Base-by-base conservation (phyloP, 2,329 filamentous ascomycete species). In the Aspergillus sp. region DNA sequence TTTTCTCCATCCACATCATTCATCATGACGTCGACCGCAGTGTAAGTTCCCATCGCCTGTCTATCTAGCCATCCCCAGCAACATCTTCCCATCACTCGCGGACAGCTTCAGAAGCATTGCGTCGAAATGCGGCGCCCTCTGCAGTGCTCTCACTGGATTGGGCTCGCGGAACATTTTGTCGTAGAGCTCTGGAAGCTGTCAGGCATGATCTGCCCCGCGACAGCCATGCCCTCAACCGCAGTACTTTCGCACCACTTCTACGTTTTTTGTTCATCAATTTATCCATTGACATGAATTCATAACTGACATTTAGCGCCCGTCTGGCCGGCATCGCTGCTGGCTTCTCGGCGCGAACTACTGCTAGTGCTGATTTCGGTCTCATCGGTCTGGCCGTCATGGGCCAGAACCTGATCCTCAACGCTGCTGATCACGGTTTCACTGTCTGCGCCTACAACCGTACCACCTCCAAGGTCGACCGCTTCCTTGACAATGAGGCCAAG, bases 371-470 rank as follows among this genome's bases (percentile, higher is more conserved):
- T 87, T 88, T 95, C 80, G 90, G 90, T 84, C 89, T 95, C 75
- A 93, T 95, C 77, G 90, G 90, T 86, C 85, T 95, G 82, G 90
- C 90, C 82, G 90, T 95, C 80, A 95, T 95, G 89, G 81, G 81
- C 77, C 89, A 93, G 83, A 95, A 93, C 83, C 82, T 95, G 80
- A 93, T 95, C 78, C 80, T 95, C 74, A 95, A 95, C 80, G 90
- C 89, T 82, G 90, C 90, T 71, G 90, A 95, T 78, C 87, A 93
- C 72, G 89, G 93, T 74, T 98, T 96, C 87, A 98, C 91, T 76
- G 91, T 99, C 74, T 90, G 93, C 80, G 95, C 93, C 70, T 99
- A 90, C 88, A 99, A 99, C 89, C 90, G 95, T 80, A 99, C 95
- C 70, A 91, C 97, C 70, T 87, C 91, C 80, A 99, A 99, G 88